A percentile compares a stretch with the other conserved stretches of the same genome.
Evolutionary conservation across 768 basidiomycete genomes (phyloP).

Genomic region (Trametes punicea): DNA sequence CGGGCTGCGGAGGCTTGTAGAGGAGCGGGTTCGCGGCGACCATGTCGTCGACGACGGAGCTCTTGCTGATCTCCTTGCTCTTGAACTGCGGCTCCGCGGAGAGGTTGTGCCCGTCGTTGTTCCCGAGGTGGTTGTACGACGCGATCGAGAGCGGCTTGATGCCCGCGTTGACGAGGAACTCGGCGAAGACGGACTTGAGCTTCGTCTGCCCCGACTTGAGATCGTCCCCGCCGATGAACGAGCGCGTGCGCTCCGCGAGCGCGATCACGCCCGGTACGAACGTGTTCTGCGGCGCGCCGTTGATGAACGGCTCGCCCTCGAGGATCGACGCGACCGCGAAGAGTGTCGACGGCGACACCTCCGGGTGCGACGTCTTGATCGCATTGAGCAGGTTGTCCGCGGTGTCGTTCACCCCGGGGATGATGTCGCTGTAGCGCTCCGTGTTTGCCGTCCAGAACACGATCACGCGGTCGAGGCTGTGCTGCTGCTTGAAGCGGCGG

Average conservation of each 20-base stretch:
- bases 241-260: conserved; percentile 83
- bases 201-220: conserved; percentile 98
- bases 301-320: conserved; percentile 93
- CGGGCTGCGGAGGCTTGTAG: conserved; percentile 75
- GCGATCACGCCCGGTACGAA: conserved; percentile 94
- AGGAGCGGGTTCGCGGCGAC: conserved; percentile 86
- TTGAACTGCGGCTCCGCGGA: conserved; percentile 91
- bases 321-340: conserved; percentile 96
- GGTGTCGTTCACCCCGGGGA: conserved; percentile 94
- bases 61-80: conserved; percentile 98
- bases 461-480: conserved; percentile 82
- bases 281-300: conserved; percentile 98
- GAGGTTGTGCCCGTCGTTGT: conserved; percentile 95
- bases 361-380: conserved; percentile 81
- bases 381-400: conserved; percentile 80
- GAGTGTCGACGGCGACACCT: conserved; percentile 94
- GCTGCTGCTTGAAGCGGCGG: conserved; percentile 81
- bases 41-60: conserved; percentile 97
- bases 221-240: conserved; percentile 97
- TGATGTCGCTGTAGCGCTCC: conserved; percentile 94
- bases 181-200: conserved; percentile 94
- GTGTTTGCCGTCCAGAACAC: conserved; percentile 99
- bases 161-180: conserved; percentile 98
- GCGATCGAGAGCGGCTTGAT: conserved; percentile 98
- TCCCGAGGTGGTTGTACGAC: conserved; percentile 97